Conservation (phyloP, 2,329 filamentous ascomycete species). For the Exophiala mesophila region DNA sequence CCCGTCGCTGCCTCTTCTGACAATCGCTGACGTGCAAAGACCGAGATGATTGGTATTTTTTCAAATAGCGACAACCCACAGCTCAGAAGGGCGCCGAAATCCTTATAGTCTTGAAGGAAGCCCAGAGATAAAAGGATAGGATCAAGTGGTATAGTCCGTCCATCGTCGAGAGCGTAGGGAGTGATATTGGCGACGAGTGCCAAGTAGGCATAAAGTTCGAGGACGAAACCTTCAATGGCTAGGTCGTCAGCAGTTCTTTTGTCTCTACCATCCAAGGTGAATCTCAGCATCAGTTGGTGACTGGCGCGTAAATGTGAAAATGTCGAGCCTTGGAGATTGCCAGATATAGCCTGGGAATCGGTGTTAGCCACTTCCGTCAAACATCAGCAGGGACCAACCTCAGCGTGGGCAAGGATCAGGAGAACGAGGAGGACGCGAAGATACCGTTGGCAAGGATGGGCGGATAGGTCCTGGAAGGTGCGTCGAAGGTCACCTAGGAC, state of each 20-base stretch:
- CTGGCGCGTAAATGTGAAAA: slow-evolving; percentile 22
- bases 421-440: slow-evolving; percentile 12
- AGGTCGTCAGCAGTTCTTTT: too few species aligned
- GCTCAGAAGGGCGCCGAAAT: slow-evolving; percentile 19
- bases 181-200: slow-evolving; percentile 18
- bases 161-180: slow-evolving; percentile 9
- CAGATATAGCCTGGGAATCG: slow-evolving; percentile 19
- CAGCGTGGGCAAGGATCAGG: slow-evolving; percentile 13
- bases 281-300: slow-evolving; percentile 12
- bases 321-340: slow-evolving; percentile 15
- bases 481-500: slow-evolving; percentile 9
- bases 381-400: too few species aligned
- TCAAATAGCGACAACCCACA: slow-evolving; percentile 17
- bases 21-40: slow-evolving; percentile 9
- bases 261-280: slow-evolving; percentile 7
- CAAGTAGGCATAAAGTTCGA: slow-evolving; percentile 22
- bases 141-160: slow-evolving; percentile 8
- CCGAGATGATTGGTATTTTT: slow-evolving; percentile 17
- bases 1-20: slow-evolving; percentile 7
- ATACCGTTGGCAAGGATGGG: slow-evolving; percentile 2
- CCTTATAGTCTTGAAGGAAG: slow-evolving; percentile 10
- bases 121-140: slow-evolving; percentile 10
- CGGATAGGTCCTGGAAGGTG: slow-evolving; percentile 5
- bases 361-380: too few species aligned
- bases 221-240: slow-evolving; percentile 18